Evolutionary conservation across 2,329 filamentous ascomycete species (phyloP), one percentile per base, ranked within the genome.

Genomic region (Monosporascus sp.): DNA sequence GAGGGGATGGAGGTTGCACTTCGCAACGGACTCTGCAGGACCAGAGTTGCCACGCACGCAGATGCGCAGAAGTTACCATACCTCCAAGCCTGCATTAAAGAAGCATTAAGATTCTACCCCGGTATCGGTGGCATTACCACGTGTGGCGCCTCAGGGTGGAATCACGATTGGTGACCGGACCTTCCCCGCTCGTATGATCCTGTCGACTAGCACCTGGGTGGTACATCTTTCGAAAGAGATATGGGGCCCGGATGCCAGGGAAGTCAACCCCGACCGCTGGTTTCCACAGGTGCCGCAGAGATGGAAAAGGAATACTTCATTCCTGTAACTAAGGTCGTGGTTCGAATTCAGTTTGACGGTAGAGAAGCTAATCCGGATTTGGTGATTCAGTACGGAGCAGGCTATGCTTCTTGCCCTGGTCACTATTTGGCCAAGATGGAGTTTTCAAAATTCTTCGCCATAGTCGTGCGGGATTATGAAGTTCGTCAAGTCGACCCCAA

Each of bases 81-180:
- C 51, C 56, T 70, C 20, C 62, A 66, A 43, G 67, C 68, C 18
- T 69, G 67, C 49, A 65, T 70, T 52, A 65, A 68, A 55, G 68
- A 71, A 51, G 56, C 61, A 2, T 53, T 70, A 15, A 57, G 68
- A 9, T 51, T 70, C 37, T 63, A 65, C 48, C 0, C 65, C 68
- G 1, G 60, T 56, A 11, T 57, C 66, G 0, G 61, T 66, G 53
- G 60, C 62, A 4, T 55, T 69, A 37, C 62, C 63, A 17, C 60
- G 67, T 6, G 56, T 63, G 17, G 66, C 60, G 2, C 55, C 60
- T 3, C 31, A 52, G n/a, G 62, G 53, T 3, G 68, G 67, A 2
- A 37, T 65, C 11, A 55, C 49, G 4, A 58, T 70, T 9, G 64
- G 61, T n/a, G 64, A 55, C 24, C 52, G 59, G 35, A 58, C 52